These are phyloP conservation scores for Lophiotrema nucula DNA, from an alignment of 495 filamentous ascomycete species.

Conservation along the genomic window DNA sequence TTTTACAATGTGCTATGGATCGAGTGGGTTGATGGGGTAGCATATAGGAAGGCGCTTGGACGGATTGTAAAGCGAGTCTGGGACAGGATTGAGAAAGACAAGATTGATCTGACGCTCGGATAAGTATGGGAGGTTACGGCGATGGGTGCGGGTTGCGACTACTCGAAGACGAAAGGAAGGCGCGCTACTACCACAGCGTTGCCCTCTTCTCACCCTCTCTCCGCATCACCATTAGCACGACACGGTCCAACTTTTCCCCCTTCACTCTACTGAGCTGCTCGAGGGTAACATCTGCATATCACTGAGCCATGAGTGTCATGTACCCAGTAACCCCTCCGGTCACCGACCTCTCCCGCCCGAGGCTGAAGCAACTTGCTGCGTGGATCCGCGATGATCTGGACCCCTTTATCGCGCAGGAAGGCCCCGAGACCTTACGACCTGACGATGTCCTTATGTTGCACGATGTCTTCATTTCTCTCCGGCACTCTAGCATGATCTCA, in stretches of 20 bases:
- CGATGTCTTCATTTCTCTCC: slow-evolving; percentile 37
- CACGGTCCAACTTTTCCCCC: too few species aligned
- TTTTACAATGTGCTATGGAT: slow-evolving; percentile 26
- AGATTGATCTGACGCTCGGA: slow-evolving; percentile 1
- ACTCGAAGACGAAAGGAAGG: too few species aligned
- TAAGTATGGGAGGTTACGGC: too few species aligned
- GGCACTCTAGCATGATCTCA: slow-evolving; percentile 21
- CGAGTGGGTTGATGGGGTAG: slow-evolving; percentile 18
- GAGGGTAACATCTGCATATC: too few species aligned
- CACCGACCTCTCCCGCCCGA: slow-evolving; percentile 16
- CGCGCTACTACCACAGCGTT: too few species aligned
- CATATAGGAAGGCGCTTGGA: slow-evolving; percentile 20
- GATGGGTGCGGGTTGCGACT: too few species aligned
- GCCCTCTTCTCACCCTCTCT: too few species aligned
- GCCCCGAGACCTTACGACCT: slow-evolving; percentile 35
- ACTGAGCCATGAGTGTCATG: too few species aligned
- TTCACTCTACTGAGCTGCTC: too few species aligned
- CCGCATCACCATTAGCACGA: too few species aligned
- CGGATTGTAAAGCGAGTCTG: slow-evolving; percentile 1
- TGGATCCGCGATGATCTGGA: slow-evolving; percentile 47
- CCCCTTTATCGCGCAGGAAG: slow-evolving; percentile 40
- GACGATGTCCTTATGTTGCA: slow-evolving; percentile 41
- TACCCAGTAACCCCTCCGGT: too few species aligned
- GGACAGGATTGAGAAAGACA: slow-evolving; percentile 2
- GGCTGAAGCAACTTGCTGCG: slow-evolving; percentile 14